phyloP scores from a whole-genome alignment of 2,329 filamentous ascomycete species.

The Aspergillus udagawae region DNA sequence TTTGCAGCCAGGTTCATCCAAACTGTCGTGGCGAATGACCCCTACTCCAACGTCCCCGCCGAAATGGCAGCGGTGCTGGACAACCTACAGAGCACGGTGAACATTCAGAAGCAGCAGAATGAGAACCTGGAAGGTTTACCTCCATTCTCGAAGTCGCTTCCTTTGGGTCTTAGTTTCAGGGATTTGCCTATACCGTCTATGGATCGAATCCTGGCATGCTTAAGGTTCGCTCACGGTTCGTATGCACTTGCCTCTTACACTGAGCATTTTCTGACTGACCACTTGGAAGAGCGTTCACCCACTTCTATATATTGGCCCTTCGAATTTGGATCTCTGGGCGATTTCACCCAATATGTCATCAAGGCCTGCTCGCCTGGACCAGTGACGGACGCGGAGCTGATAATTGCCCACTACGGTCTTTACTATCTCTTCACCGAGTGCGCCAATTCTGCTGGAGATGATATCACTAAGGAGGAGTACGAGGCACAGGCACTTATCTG shows the following conservation, averaged over 20 bases:
- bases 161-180: neutral
- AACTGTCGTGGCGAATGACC: too few species aligned
- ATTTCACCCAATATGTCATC: conserved; percentile 12
- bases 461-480: conserved; percentile 3
- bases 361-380: conserved; percentile 9
- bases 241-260: too few species aligned
- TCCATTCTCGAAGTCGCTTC: conserved; percentile 1
- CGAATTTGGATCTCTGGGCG: conserved; percentile 7
- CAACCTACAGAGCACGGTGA: too few species aligned
- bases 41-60: too few species aligned
- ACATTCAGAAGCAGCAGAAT: conserved; percentile 4
- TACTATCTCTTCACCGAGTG: conserved; percentile 9
- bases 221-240: conserved; percentile 6
- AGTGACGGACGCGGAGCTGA: conserved; percentile 7
- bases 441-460: neutral
- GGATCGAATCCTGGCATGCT: conserved; percentile 4
- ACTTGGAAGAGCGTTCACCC: neutral
- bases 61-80: neutral
- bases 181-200: conserved; percentile 4
- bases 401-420: conserved; percentile 13
- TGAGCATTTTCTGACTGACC: too few species aligned
- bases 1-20: too few species aligned
- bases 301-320: conserved; percentile 12
- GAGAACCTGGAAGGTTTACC: conserved; percentile 1
- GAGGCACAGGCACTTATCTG: conserved; percentile 6